Evolutionary conservation across 257 asterid genomes (phyloP).

Genomic region (Solanum ossicruentum): DNA sequence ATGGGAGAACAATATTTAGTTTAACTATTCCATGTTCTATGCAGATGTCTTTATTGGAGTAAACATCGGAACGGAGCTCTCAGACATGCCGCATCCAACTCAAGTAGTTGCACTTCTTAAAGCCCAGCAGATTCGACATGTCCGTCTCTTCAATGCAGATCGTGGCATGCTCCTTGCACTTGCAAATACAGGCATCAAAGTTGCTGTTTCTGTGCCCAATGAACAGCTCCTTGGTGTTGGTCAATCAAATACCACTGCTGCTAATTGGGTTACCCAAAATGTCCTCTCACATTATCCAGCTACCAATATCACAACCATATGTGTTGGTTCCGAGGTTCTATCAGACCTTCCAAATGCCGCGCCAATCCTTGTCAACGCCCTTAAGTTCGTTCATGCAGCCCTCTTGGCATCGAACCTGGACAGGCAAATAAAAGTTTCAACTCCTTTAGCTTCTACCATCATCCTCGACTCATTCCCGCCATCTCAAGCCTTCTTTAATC

Average conservation of each 20-base stretch:
- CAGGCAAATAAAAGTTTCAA: conserved; percentile 56
- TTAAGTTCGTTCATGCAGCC: conserved; percentile 61
- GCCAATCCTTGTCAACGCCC: conserved; percentile 48
- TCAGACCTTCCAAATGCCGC: conserved; percentile 56
- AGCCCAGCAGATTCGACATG: conserved; percentile 53
- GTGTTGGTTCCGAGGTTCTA: conserved; percentile 76
- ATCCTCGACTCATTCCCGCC: conserved; percentile 77
- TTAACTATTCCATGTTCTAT: neutral
- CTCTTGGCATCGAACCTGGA: conserved; percentile 71
- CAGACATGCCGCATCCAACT: conserved; percentile 85
- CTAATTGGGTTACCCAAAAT: conserved; percentile 76
- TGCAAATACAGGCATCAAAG: conserved; percentile 66
- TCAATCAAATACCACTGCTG: conserved; percentile 75
- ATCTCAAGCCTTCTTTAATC: conserved; percentile 71
- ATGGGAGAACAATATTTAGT: neutral
- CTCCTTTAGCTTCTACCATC: conserved; percentile 61
- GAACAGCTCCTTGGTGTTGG: conserved; percentile 67
- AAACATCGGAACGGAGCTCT: conserved; percentile 65
- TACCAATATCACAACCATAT: conserved; percentile 56
- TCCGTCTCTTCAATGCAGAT: conserved; percentile 59
- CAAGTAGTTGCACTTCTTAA: conserved; percentile 78
- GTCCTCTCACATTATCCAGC: conserved; percentile 66
- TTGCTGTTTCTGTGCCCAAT: conserved; percentile 55
- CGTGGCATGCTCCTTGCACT: conserved; percentile 83
- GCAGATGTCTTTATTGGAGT: conserved; percentile 65